Base-by-base conservation (phyloP, 805 yeast genomes). In the Kuraishia cidri region DNA sequence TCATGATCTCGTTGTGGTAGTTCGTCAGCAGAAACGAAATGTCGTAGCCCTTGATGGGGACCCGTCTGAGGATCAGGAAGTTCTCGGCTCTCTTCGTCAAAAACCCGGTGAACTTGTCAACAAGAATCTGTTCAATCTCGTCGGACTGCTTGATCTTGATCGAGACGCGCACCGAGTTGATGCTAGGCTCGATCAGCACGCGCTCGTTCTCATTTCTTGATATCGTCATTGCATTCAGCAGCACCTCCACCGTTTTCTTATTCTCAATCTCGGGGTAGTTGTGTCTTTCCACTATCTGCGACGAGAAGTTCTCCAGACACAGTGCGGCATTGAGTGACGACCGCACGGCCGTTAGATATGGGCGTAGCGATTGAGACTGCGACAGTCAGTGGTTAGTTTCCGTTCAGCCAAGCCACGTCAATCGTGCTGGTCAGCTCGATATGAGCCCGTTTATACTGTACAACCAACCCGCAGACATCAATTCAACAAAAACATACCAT, bases 241-340 rank as follows among this genome's bases (percentile, higher is more conserved):
- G 60, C 35, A 88, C 79, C 56, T 87, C 95, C 10, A 81, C 79
- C 38, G 92, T 76, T 50, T 83, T 80, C 45, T 66, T 68, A 24
- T 83, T 88, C 58, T 92, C 98, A 32, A 92, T 81, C 56, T 92
- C 98, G 4, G 98, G 98, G 44, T 90, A 74, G 62, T 90, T 92
- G 66, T 92, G 98, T 59, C 98, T 82, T 62, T 92, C 98, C 14
- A 83, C 96, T 36, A 83, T 71, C 58, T 90, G 96, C 6, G 97
- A 92, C 21, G 97, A 81, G 54, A 92, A 92, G 62, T 88, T 88
- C 52, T 86, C 90, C 42, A 92, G 66, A 47, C 95, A 85, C 26
- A 92, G 67, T 5, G 97, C 95, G 7, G 96, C 97, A 18, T 94
- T 85, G 45, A 92, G 70, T 19, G 97, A 86, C 36, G 81, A 74